Base-by-base conservation (phyloP, 1,139 yeast species). In the Yamadazyma atmosphaerica region DNA sequence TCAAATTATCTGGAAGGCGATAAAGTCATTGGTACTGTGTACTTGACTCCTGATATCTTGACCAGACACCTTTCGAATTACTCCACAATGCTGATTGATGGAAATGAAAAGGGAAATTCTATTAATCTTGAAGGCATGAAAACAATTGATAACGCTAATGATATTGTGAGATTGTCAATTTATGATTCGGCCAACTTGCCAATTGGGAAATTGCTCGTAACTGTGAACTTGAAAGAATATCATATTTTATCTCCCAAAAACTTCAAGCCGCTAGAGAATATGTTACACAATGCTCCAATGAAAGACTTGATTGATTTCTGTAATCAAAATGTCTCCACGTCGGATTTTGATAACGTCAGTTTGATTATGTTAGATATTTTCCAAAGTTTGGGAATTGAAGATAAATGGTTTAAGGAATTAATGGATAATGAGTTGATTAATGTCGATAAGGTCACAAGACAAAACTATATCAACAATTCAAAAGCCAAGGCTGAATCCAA, bases 381-480 rank as follows among this genome's bases (percentile, higher is more conserved):
- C 52, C 89, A 82, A 55, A 68, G 83, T 32, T 60, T 84, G 32
- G 77, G 78, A 2, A 71, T 70, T 31, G 90, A 83, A 52, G 77
- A 77, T 36, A 76, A 72, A 17, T 87, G 90, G 88, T 80, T 88
- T 46, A 72, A 74, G 42, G 72, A 81, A 1, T 62, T 88, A 41
- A 80, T 86, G 63, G 83, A 81, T 33, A 70, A 65, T 14, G 96
- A 88, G 52, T 64, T 84, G 33, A 61, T 68, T 3, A 59, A 61
- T 42, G 68, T 72, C n/a, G 77, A 71, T 62, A 72, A 47, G 46
- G 71, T 51, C 62, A 78, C 72, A 12, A 58, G 68, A 39, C 72
- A 65, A 41, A 68, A 67, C 42, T 71, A 68, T 41, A 58, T 54
- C 11, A 52, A 50, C 7, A 54, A 51, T 30, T 28, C 31, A 15